Percentiles rank a stretch among this genome's conserved stretches.
phyloP scores from a whole-genome alignment of 768 basidiomycete genomes.

The Hygrocybe punicea region DNA sequence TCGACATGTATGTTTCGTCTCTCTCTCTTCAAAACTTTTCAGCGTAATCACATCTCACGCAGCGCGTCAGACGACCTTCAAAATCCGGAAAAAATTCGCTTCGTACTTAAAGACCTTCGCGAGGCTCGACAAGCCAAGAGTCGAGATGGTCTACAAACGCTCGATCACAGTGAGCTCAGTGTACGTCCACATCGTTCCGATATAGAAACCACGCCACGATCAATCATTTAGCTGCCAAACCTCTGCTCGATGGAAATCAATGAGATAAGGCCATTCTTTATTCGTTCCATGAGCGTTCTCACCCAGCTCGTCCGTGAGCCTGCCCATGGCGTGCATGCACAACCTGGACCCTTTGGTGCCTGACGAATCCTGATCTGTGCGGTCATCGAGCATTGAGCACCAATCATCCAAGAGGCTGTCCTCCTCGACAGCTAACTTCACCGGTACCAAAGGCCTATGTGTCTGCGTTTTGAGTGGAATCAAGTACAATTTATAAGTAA shows the following conservation, averaged over 20 bases:
- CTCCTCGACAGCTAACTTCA: no score
- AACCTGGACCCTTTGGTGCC: background rate
- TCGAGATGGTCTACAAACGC: conserved; percentile 72
- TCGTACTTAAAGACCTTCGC: conserved; percentile 88
- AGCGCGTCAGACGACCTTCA: conserved; percentile 91
- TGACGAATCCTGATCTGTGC: no score
- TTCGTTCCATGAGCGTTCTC: conserved; percentile 73
- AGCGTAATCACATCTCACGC: background rate
- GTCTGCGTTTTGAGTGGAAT: no score
- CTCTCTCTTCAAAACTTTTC: background rate
- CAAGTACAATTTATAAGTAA: no score
- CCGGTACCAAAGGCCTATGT: no score
- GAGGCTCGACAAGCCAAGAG: conserved; percentile 95
- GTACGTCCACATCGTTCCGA: conserved; percentile 47
- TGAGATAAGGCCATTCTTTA: conserved; percentile 87
- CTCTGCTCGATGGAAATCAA: conserved; percentile 90
- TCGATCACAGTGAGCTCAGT: conserved; percentile 79
- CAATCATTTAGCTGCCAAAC: conserved; percentile 64
- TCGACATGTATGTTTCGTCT: conserved; percentile 78
- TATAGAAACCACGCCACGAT: background rate
- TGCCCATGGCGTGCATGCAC: background rate
- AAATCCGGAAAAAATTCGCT: conserved; percentile 77
- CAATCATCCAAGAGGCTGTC: no score
- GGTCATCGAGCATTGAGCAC: no score
- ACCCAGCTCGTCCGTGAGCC: conserved; percentile 43